Base-by-base conservation (phyloP, 495 filamentous ascomycete genomes). In the Pyronema domesticum region DNA sequence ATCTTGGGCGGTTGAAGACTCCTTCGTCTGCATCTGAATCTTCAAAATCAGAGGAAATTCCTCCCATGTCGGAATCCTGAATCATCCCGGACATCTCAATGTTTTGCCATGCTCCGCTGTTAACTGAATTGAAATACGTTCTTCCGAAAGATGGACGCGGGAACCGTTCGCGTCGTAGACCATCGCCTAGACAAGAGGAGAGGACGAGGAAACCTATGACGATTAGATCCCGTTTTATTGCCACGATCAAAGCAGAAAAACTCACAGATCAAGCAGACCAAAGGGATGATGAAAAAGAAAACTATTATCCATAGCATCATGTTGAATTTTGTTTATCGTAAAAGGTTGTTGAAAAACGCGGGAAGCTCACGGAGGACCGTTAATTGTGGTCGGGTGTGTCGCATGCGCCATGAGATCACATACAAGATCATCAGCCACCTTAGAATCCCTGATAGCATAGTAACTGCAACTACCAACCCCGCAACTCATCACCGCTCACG, bases 41-140 rank as follows among this genome's bases (percentile, higher is more conserved):
- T 30, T 30, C 23, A 30, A 30, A 30, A 30, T 30, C 23, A 30
- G 23, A 30, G 5, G 23, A 30, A 30, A 30, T 5, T 30, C 23
- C 23, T 30, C 23, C 23, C 23, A 30, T 30, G 23, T 30, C 23
- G 23, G 23, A 30, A 5, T 30, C 23, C 2, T 30, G 23, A 30
- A 30, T 30, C 23, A 30, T 30, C 23, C 23, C 23, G 5, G 23
- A 30, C 23, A 60, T 60, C 36, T 60, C 58, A 11, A 60, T 52
- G 5, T 56, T 55, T 46, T 60, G 57, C 55, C 58, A 60, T 9
- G 51, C 47, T 11, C 58, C 58, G 7, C 52, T 60, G 4, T 55
- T 55, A 44, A 60, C 58, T n/a, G 58, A 60, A 51, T 43, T 60
- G 11, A 60, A 52, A 33, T 60, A 60, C 3, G 51, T 60, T 18